Evolutionary conservation across 202 grass and related monocot species (phyloP).

Genomic region (Hordeum pubiflorum): DNA sequence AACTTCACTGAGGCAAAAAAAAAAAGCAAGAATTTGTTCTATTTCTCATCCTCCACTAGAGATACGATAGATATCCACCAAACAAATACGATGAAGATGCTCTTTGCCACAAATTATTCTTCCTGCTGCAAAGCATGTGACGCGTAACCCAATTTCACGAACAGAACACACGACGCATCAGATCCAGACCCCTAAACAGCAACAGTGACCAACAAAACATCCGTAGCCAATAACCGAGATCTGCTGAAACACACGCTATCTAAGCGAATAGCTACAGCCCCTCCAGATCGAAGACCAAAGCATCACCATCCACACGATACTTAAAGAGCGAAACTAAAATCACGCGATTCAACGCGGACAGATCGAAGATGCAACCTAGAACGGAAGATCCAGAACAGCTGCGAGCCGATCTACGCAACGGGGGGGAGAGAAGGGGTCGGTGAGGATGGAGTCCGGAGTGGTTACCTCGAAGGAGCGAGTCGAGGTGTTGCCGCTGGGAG

Average conservation of each 20-base stretch:
- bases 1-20: not conserved
- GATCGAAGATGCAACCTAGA: not conserved
- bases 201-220: not conserved
- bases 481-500: not conserved
- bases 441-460: not conserved
- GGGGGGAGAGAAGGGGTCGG: too few species aligned
- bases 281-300: not conserved
- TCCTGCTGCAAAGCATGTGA: not conserved
- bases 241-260: not conserved
- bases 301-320: not conserved
- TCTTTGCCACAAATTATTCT: not conserved
- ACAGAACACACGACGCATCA: not conserved
- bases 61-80: not conserved
- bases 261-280: too few species aligned
- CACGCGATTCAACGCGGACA: not conserved
- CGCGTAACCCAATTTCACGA: not conserved
- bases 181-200: not conserved
- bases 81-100: not conserved
- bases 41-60: not conserved
- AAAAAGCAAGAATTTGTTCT: not conserved
- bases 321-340: not conserved
- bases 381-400: not conserved
- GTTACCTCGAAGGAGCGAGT: constrained; percentile 5
- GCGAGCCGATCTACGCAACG: not conserved
- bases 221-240: not conserved